Evolutionary conservation across 805 yeast genomes (phyloP).

Genomic region (Ogataea nitratoaversa): DNA sequence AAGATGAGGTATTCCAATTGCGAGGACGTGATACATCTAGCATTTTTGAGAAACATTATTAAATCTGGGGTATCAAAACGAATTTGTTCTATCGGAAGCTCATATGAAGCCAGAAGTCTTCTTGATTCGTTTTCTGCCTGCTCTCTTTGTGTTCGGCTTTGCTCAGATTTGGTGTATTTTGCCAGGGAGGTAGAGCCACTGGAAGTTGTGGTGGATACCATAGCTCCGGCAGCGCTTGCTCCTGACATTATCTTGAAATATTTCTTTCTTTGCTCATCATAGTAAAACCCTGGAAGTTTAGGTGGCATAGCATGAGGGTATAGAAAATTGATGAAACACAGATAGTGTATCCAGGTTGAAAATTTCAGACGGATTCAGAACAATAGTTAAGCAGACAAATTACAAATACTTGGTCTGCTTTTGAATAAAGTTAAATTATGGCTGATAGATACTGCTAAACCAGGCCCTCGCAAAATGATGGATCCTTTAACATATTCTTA

Average conservation of each 20-base stretch:
- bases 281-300: constrained; percentile 19
- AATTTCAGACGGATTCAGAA: too few relatives aligned
- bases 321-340: too few relatives aligned
- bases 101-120: neutral
- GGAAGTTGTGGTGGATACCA: neutral
- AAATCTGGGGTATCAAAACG: neutral
- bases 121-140: neutral
- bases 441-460: too few relatives aligned
- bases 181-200: neutral
- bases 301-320: constrained; percentile 2
- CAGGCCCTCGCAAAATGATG: too few relatives aligned
- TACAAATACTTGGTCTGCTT: too few relatives aligned
- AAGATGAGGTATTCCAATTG: neutral
- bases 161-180: constrained; percentile 1
- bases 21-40: neutral
- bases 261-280: constrained; percentile 15
- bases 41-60: neutral
- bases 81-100: neutral
- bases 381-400: too few relatives aligned
- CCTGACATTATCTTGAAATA: constrained; percentile 14
- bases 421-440: too few relatives aligned
- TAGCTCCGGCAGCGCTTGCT: constrained; percentile 3
- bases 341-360: too few relatives aligned
- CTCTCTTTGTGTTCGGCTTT: neutral
- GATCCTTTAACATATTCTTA: too few relatives aligned